phyloP scores from a whole-genome alignment of 345 rosid genomes.

The Dimocarpus longan region DNA sequence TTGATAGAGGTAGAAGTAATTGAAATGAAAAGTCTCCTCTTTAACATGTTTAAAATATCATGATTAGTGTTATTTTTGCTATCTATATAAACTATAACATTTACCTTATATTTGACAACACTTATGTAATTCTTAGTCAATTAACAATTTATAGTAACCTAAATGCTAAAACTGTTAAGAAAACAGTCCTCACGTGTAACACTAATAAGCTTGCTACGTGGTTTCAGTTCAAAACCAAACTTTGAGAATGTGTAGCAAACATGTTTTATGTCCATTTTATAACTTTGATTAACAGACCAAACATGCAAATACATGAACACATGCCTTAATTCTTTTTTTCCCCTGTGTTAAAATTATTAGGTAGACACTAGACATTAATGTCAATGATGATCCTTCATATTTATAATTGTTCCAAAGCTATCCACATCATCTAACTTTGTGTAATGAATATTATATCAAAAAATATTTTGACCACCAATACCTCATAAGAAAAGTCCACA shows the following conservation, averaged over 20 bases:
- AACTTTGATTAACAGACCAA: too few species aligned
- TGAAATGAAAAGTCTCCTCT: not conserved
- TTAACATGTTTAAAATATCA: not conserved
- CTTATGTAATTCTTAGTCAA: too few species aligned
- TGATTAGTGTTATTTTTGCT: not conserved
- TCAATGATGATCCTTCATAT: too few species aligned
- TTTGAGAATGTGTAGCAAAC: too few species aligned
- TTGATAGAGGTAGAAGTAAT: not conserved
- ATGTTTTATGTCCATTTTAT: too few species aligned
- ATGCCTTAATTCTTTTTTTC: too few species aligned
- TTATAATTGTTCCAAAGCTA: too few species aligned
- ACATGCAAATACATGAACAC: too few species aligned
- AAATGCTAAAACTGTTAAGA: not conserved
- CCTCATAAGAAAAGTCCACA: constrained; percentile 98
- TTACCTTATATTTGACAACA: not conserved
- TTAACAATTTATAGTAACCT: not conserved
- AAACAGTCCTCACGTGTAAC: not conserved
- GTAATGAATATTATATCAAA: not conserved
- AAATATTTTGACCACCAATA: constrained; percentile 25
- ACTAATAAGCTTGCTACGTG: not conserved
- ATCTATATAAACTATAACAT: not conserved
- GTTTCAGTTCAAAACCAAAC: not conserved
- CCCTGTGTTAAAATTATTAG: too few species aligned
- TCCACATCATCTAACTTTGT: not conserved
- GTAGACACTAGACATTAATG: too few species aligned